Evolutionary conservation across 495 filamentous ascomycete species (phyloP), one percentile per base, ranked within the genome.

Genomic region (Aspergillus egyptiacus): DNA sequence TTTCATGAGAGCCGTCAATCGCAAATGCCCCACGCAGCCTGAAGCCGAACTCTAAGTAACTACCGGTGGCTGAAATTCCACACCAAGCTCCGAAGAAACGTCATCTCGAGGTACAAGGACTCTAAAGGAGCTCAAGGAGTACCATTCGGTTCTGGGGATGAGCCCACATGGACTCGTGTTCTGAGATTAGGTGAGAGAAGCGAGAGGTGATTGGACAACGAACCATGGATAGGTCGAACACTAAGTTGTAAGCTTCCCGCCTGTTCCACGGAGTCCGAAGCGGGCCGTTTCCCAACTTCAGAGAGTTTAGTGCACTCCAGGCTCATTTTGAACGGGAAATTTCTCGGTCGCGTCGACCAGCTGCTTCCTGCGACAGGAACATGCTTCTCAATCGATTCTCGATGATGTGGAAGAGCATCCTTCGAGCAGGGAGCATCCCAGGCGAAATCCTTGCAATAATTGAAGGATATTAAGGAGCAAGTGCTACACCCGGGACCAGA

Each of bases 241-340:
- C 55, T 57, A 57, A 43, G 33, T n/a, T 13, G 31, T 38, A 47
- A 51, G 19, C 46, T 53, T 57, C 50, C 55, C 55, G 50, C 32
- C 43, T 43, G 47, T 28, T 42, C 35, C 55, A 49, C 53, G 22
- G 48, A 34, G 48, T 50, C 50, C 34, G 24, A 46, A 41, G 50
- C 38, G 42, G 49, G 28, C 41, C 46, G 32, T 28, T 25, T 34
- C 25, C 49, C 33, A 52, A 53, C 27, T 43, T 36, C 31, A n/a
- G 18, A 36, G 32, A 34, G n/a, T n/a, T n/a, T n/a, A n/a, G n/a
- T n/a, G n/a, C n/a, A n/a, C n/a, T n/a, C n/a, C n/a, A 31, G 28
- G n/a, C 28, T 31, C 28, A 42, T 30, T 46, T n/a, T 35, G 41
- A 55, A 36, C 22, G 43, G n/a, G n/a, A 34, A 30, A 44, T 43